Evolutionary conservation across 139 green algal species (phyloP).

Genomic region (Pleodorina starrii): DNA sequence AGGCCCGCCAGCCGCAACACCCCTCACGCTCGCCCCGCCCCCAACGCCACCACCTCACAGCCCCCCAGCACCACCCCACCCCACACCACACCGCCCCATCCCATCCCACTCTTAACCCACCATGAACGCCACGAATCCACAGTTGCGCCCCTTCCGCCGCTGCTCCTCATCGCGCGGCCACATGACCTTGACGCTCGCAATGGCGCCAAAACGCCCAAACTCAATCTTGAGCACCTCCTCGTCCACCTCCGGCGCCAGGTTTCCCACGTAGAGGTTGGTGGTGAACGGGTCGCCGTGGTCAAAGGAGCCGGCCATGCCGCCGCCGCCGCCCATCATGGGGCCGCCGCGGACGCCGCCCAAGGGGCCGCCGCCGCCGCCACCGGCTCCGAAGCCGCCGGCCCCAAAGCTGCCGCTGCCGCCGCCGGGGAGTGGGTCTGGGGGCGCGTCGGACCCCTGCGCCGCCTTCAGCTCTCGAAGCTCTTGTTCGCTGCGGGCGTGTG

Average conservation of each 20-base stretch:
- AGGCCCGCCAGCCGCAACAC: no score
- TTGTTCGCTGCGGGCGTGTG: slow-evolving; percentile 82
- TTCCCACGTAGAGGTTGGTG: slow-evolving; percentile 96
- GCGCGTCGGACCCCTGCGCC: slow-evolving; percentile 12
- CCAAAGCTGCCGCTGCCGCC: background rate
- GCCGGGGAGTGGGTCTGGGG: background rate
- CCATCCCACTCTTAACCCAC: no score
- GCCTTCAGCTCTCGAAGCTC: slow-evolving; percentile 76
- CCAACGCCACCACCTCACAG: no score
- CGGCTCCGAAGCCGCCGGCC: background rate
- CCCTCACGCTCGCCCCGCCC: no score
- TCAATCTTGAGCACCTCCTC: slow-evolving; percentile 84
- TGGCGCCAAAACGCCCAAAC: slow-evolving; percentile 92
- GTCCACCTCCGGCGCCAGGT: slow-evolving; percentile 85
- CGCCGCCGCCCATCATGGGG: background rate
- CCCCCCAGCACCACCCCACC: no score
- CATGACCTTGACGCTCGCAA: slow-evolving; percentile 97
- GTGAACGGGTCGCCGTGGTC: slow-evolving; percentile 85
- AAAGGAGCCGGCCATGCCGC: slow-evolving; percentile 34
- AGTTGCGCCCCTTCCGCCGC: slow-evolving; percentile 87
- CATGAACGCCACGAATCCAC: slow-evolving; percentile 98
- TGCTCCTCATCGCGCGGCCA: slow-evolving; percentile 97
- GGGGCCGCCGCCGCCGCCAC: background rate
- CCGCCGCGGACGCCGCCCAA: slow-evolving; percentile 13
- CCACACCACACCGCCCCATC: background rate